These are phyloP conservation scores for Laburnicola sp. DNA, from an alignment of 2,329 filamentous ascomycete species.

Conservation along the genomic window DNA sequence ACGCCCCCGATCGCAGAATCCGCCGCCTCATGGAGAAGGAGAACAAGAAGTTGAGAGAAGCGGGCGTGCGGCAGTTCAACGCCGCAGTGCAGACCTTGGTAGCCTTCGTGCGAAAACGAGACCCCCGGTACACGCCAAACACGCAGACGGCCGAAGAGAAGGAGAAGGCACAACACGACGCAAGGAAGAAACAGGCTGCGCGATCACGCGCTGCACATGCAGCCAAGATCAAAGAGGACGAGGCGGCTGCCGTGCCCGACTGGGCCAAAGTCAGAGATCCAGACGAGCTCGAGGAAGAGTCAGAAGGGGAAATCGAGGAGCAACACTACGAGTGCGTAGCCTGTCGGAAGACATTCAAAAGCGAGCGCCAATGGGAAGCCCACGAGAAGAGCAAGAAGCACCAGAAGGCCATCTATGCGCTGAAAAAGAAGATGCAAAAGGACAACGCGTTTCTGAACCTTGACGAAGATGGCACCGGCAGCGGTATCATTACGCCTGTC, in stretches of 20 bases:
- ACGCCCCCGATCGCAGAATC: conserved; percentile 82
- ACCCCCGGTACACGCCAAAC: conserved; percentile 80
- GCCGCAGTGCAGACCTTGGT: conserved; percentile 86
- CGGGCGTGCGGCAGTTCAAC: conserved; percentile 85
- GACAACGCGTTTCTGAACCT: conserved; percentile 67
- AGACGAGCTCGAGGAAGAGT: conserved; percentile 59
- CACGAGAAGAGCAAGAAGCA: conserved; percentile 99
- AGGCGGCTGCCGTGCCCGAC: conserved; percentile 67
- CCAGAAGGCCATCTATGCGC: conserved; percentile 76
- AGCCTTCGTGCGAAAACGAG: conserved; percentile 85
- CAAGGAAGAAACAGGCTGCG: conserved; percentile 81
- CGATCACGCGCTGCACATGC: conserved; percentile 79
- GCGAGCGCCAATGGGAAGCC: conserved; percentile 85
- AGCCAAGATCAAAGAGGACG: conserved; percentile 66
- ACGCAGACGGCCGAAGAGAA: conserved; percentile 78
- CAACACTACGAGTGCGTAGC: conserved; percentile 65
- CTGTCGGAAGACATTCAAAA: conserved; percentile 74
- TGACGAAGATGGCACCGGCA: conserved; percentile 41
- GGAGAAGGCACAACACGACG: conserved; percentile 74
- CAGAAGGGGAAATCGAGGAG: conserved; percentile 54
- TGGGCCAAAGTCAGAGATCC: conserved; percentile 70
- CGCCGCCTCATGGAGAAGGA: conserved; percentile 93
- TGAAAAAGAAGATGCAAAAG: conserved; percentile 79
- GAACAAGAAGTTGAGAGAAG: conserved; percentile 81
- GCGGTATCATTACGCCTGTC: conserved; percentile 39